Percentiles rank a stretch among this genome's conserved stretches.
These are phyloP conservation scores for Populus deltoides DNA, from an alignment of 345 rosid species.

Conservation along the genomic window DNA sequence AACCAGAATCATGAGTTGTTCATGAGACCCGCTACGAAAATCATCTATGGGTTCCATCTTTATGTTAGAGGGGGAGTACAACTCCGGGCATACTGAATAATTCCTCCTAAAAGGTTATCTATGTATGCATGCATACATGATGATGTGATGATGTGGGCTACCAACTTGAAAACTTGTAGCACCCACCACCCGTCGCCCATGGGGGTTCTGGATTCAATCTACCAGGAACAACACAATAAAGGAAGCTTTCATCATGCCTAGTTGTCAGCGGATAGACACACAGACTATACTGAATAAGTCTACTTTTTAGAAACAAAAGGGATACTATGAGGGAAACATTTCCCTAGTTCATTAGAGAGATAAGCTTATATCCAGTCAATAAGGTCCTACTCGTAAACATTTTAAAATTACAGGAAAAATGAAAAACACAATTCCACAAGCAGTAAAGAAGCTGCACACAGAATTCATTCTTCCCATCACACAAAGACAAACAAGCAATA, in stretches of 20 bases:
- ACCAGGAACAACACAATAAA: background rate
- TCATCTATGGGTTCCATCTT: too few species aligned
- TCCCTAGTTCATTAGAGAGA: too few species aligned
- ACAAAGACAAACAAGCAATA: too few species aligned
- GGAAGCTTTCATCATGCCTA: background rate
- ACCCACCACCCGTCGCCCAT: background rate
- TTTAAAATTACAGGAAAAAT: background rate
- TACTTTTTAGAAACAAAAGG: background rate
- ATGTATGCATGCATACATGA: too few species aligned
- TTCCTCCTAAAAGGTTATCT: too few species aligned
- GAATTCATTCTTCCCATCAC: background rate
- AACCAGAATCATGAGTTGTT: too few species aligned
- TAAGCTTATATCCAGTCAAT: background rate
- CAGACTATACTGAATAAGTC: background rate
- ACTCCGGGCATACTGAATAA: too few species aligned
- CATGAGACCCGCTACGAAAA: too few species aligned
- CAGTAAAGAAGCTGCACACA: background rate
- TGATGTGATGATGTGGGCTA: background rate
- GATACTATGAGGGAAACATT: background rate
- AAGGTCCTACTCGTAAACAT: background rate
- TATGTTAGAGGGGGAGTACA: too few species aligned
- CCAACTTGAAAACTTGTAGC: background rate
- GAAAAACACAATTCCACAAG: background rate
- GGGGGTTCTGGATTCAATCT: background rate
- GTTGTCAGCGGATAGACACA: background rate